Base-by-base conservation (phyloP, 2,329 filamentous ascomycete genomes). In the Aspergillus pseudoglaucus region DNA sequence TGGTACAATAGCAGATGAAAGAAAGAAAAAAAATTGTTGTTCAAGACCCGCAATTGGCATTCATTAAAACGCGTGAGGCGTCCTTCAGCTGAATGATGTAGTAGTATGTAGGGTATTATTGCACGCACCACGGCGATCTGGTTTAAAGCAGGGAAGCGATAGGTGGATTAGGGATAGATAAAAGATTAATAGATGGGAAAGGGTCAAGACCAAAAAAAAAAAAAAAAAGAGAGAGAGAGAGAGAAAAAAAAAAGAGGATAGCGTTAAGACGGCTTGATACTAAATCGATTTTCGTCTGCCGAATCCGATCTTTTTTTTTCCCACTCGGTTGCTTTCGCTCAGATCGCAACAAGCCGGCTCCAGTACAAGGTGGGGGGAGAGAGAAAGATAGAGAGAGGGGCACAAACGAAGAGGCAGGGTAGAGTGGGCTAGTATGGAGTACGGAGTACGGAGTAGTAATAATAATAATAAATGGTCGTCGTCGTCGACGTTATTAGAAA, bases 341-440 rank as follows among this genome's bases (percentile, higher is more conserved):
- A 37, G 33, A 37, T 37, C 33, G 33, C 17, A 37, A 10, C 33
- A 37, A 37, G 33, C 25, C 10, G 10, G 9, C 10, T 30, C 25
- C 25, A 30, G 25, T 30, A 30, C 10, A 30, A 10, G 53, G 57
- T 57, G 57, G 53, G 54, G 54, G 6, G 22, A 22, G 42, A 40
- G 37, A 30, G 25, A 30, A 10, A 10, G 25, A 4, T 10, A n/a
- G n/a, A 32, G 41, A 30, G 25, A 30, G 25, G 25, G 25, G 10
- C 25, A 30, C 25, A 30, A 27, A 30, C 10, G 25, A 12, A 30
- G 25, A 30, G 25, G 25, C 25, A 30, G 25, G 10, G 12, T 30
- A 30, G 25, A 27, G 25, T 30, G 25, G 25, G 10, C 25, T 30
- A 30, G 25, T 30, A 30, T 12, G 25, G 25, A 30, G 25, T 30